These are phyloP conservation scores for Butyriboletus appendiculatus DNA, from an alignment of 1,284 basidiomycete genomes.

Conservation along the genomic window DNA sequence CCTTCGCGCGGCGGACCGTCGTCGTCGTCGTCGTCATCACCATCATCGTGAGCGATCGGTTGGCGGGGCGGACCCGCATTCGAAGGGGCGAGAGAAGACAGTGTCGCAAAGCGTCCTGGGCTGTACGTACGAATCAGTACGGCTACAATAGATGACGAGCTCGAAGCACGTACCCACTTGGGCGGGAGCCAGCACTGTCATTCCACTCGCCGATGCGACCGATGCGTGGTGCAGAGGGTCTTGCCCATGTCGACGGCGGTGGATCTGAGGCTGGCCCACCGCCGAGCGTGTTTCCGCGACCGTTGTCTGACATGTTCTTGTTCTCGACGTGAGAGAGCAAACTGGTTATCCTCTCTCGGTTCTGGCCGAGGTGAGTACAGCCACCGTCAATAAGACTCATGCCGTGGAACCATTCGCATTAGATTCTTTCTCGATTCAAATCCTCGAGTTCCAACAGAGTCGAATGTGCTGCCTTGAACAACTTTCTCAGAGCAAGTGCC, in stretches of 20 bases:
- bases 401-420: no score
- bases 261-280: conserved; percentile 45
- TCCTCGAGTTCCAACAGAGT: background rate
- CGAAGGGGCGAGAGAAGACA: conserved; percentile 23
- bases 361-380: background rate
- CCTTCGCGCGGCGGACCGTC: conserved; percentile 46
- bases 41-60: conserved; percentile 33
- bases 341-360: no score
- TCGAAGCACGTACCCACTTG: conserved; percentile 7
- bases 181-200: background rate
- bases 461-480: background rate
- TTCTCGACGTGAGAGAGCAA: background rate
- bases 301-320: conserved; percentile 42
- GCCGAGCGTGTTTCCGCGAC: conserved; percentile 47
- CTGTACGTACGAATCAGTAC: conserved; percentile 7
- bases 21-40: conserved; percentile 43
- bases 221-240: conserved; percentile 39
- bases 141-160: background rate
- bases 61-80: conserved; percentile 10
- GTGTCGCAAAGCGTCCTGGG: conserved; percentile 20
- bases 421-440: background rate
- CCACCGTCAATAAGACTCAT: background rate
- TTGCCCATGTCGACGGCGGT: conserved; percentile 48
- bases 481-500: background rate
- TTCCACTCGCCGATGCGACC: conserved; percentile 41